Conservation (phyloP, 2,329 filamentous ascomycete genomes). For the Eurotiales sp. region DNA sequence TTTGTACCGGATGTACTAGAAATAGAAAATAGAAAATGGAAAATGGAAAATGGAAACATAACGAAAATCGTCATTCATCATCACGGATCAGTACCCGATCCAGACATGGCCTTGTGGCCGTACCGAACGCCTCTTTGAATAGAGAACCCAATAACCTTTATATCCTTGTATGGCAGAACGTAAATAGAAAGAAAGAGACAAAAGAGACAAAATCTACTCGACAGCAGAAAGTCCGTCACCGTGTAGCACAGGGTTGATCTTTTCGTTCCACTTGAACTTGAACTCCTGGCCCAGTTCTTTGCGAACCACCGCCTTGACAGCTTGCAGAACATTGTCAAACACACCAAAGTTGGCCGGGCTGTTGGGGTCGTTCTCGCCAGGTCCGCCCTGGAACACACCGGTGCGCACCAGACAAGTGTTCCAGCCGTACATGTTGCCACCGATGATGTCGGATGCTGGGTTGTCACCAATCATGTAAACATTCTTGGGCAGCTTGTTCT, state of each 20-base stretch:
- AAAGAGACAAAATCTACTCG: constrained; percentile 39
- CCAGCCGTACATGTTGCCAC: constrained; percentile 78
- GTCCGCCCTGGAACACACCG: constrained; percentile 67
- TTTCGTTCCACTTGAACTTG: constrained; percentile 68
- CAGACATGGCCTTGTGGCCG: no score
- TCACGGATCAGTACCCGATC: not conserved
- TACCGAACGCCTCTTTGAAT: constrained; percentile 2
- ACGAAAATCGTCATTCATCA: not conserved
- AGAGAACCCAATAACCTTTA: not conserved
- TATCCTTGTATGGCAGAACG: not conserved
- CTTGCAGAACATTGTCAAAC: constrained; percentile 68
- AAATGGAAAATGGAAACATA: not conserved
- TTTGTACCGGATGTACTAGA: constrained; percentile 1
- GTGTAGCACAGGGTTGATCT: constrained; percentile 64
- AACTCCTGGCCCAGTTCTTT: constrained; percentile 72
- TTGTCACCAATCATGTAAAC: constrained; percentile 77
- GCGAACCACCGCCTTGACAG: constrained; percentile 62
- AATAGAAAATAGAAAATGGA: constrained; percentile 5
- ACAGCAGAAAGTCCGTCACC: constrained; percentile 52
- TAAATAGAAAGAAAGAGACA: not conserved
- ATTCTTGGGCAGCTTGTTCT: constrained; percentile 64
- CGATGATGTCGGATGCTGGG: constrained; percentile 68
- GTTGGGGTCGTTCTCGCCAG: constrained; percentile 67
- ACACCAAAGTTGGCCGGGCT: constrained; percentile 76
- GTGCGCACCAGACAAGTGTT: constrained; percentile 76